Percentiles rank a stretch among this genome's conserved stretches.
These are phyloP conservation scores for Solanum habrochaites DNA, from an alignment of 257 asterid genomes.

Conservation along the genomic window DNA sequence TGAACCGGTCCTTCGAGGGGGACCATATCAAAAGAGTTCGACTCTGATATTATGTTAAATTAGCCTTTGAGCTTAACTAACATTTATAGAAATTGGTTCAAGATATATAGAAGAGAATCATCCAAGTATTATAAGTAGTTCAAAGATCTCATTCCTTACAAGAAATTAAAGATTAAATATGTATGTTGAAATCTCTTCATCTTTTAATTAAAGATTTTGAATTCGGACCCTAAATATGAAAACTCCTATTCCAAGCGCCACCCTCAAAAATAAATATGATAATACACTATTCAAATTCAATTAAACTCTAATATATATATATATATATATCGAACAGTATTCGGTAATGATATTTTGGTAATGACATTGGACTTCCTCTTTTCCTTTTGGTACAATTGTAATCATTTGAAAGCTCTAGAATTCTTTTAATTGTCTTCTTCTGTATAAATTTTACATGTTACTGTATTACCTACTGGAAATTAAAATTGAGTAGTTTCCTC, in stretches of 20 bases:
- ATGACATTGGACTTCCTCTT: not conserved
- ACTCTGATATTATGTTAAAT: not conserved
- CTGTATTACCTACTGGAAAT: not conserved
- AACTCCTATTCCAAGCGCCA: rapidly evolving
- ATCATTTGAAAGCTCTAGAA: not conserved
- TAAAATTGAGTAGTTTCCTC: not conserved
- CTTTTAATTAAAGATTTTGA: not conserved
- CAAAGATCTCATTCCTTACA: not conserved
- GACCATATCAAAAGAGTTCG: not conserved
- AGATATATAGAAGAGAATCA: not conserved
- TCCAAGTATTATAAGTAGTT: not conserved
- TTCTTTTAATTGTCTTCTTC: not conserved
- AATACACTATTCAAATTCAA: not conserved
- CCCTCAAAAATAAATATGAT: not conserved
- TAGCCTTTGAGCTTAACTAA: not conserved
- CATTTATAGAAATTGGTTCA: not conserved
- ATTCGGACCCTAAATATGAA: not conserved
- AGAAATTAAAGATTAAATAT: not conserved
- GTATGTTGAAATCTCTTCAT: not conserved
- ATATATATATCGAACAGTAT: too few relatives aligned
- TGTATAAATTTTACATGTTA: not conserved
- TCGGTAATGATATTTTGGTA: not conserved
- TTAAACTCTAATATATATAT: not conserved
- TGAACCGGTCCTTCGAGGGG: not conserved
- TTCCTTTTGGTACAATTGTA: not conserved